Evolutionary conservation across 2,329 filamentous ascomycete genomes (phyloP), one percentile per base, ranked within the genome.

Genomic region (Aspergillus calidoustus): DNA sequence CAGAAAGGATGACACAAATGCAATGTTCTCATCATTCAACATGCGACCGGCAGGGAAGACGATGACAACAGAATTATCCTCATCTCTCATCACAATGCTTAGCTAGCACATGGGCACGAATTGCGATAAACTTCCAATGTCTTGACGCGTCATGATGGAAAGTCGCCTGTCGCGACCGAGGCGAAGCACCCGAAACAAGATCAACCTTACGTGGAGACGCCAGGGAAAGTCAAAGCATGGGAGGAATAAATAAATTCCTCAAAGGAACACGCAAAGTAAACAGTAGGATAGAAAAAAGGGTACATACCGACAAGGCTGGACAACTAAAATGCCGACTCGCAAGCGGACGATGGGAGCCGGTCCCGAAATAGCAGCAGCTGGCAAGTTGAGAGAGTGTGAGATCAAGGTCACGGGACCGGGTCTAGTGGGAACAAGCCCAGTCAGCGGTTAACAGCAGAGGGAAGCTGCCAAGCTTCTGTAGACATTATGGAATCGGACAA

Each of bases 271-370:
- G 51, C 11, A 25, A 43, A 30, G 34, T 41, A 52, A 54, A 54
- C 59, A 61, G 65, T 52, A 52, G 62, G 41, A 46, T 57, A 51
- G 63, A 23, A 54, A 64, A 66, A 48, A 50, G 65, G 59, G 59
- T 72, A 78, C 76, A 74, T 78, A 78, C 76, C 74, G 75, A 78
- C 74, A 74, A 77, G 74, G 74, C 69, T 77, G 74, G 72, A 72
- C 70, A 66, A 75, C 68, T 76, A 68, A 72, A 71, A 72, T 74
- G 71, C 73, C 73, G 73, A 75, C 69, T 76, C 71, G 71, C 72
- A 71, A 74, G 69, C 72, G 73, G 70, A 73, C 48, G 69, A 71
- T 72, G 72, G 70, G 72, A 66, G 69, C 73, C 72, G 72, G 69
- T 72, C 70, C 75, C 74, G 73, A 72, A 74, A 76, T 74, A 72